Conservation (phyloP, 495 filamentous ascomycete genomes). For the Diplogelasinospora grovesii region DNA sequence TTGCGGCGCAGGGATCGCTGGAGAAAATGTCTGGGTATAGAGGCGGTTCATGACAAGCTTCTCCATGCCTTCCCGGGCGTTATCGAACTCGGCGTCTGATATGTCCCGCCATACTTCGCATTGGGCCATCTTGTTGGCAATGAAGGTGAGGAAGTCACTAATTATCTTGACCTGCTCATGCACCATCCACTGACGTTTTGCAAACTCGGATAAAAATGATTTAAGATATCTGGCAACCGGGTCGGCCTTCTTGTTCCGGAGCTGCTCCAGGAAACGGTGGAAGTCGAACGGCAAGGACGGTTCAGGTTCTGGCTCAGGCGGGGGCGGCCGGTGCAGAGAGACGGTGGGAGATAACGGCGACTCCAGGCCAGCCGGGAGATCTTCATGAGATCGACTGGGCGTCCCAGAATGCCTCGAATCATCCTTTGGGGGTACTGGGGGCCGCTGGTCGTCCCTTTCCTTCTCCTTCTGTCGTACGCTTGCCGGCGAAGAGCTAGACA, state of each 20-base stretch:
- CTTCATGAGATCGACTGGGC: conserved; percentile 28
- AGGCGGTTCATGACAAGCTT: conserved; percentile 99
- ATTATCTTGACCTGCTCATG: conserved; percentile 99
- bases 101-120: conserved; percentile 97
- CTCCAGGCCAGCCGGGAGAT: conserved; percentile 25
- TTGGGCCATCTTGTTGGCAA: conserved; percentile 96
- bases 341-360: conserved; percentile 44
- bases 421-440: conserved; percentile 47
- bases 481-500: conserved; percentile 34
- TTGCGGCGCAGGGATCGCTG: conserved; percentile 75
- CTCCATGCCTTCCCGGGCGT: conserved; percentile 98
- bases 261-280: conserved; percentile 90
- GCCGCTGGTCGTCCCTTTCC: conserved; percentile 37
- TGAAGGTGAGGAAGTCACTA: conserved; percentile 93
- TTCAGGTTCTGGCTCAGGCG: conserved; percentile 84
- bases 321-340: conserved; percentile 60
- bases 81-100: conserved; percentile 95
- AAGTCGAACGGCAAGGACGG: conserved; percentile 93
- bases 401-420: conserved; percentile 27
- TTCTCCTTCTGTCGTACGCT: conserved; percentile 32
- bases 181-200: conserved; percentile 98
- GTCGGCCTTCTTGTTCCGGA: conserved; percentile 91
- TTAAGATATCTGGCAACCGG: conserved; percentile 92
- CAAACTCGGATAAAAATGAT: conserved; percentile 91
- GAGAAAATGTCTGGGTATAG: conserved; percentile 94